Base-by-base conservation (phyloP, 495 filamentous ascomycete genomes). In the Hyphodiscus hymeniophilus region DNA sequence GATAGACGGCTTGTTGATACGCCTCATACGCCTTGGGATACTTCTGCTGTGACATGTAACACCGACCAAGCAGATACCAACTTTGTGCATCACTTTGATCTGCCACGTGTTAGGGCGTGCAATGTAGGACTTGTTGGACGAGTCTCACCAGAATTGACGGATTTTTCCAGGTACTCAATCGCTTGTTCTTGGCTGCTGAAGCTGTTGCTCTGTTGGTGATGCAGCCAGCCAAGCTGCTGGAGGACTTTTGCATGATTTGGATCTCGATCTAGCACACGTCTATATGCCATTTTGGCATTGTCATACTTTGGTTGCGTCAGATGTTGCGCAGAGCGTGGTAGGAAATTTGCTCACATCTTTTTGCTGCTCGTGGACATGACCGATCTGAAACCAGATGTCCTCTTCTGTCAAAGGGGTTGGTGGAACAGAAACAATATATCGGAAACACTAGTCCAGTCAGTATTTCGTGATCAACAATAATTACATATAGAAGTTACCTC, bases 361-460 rank as follows among this genome's bases (percentile, higher is more conserved):
- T 63, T 96, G 91, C 57, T 97, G 94, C 57, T 99, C 92, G 62
- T 99, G 88, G 39, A 99, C 92, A 65, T 99, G 92, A 20, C 92
- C 92, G 56, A 99, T 97, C 64, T 99, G 92, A 68, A 99, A 99
- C 91, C 91, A 97, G 50, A 99, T 99, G 59, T 99, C 92, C 63
- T 96, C 92, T 61, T 97, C 90, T 1, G 89, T 97, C 63, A 99
- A 66, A 13, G 92, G 92, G 3, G 88, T 77, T 7, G 92, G 92
- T 16, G 92, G 94, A 38, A 95, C 88, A 47, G 79, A 86, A 45
- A 96, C 88, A 49, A 99, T 99, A 63, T 95, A 99, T 65, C 89
- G 89, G 66, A 99, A 99, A 67, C 92, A 99, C 88, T 96, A 35
- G 6, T 22, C 23, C 30, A 20, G 32, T 66, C 56, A 71, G 67